phyloP scores from a whole-genome alignment of 2,329 filamentous ascomycete species.

The Talaromyces amestolkiae region DNA sequence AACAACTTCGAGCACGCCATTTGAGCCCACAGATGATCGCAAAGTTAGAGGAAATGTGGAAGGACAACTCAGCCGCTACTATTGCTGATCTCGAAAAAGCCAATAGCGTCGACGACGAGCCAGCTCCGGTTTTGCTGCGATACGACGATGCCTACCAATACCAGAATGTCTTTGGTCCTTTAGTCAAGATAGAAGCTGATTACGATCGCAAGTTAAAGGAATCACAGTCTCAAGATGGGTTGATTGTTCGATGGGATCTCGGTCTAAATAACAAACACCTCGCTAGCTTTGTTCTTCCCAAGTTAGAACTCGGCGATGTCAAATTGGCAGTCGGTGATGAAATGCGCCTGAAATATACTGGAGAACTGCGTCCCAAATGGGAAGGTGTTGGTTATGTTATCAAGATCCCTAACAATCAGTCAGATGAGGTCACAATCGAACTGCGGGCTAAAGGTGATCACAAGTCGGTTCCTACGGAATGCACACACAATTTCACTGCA shows the following conservation, averaged over 20 bases:
- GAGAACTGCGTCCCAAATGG: conserved; percentile 87
- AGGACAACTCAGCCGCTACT: conserved; percentile 85
- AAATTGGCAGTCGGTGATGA: conserved; percentile 97
- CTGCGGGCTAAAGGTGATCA: conserved; percentile 91
- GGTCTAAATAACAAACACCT: conserved; percentile 97
- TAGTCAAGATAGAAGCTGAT: conserved; percentile 98
- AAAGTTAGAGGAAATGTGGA: conserved; percentile 97
- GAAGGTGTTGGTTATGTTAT: conserved; percentile 98
- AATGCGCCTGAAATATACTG: conserved; percentile 95
- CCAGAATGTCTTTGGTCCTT: conserved; percentile 94
- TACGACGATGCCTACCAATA: conserved; percentile 99
- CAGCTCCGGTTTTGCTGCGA: conserved; percentile 82
- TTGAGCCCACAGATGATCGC: conserved; percentile 92
- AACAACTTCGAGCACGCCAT: conserved; percentile 92
- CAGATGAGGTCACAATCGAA: conserved; percentile 94
- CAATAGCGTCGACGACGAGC: conserved; percentile 89
- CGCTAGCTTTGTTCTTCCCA: conserved; percentile 91
- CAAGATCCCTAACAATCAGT: conserved; percentile 99
- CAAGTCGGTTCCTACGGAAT: conserved; percentile 92
- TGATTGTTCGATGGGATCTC: conserved; percentile 90
- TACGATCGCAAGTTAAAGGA: conserved; percentile 99
- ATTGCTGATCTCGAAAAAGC: conserved; percentile 89
- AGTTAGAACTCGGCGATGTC: conserved; percentile 95
- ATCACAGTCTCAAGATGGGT: conserved; percentile 92
- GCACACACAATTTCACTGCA: conserved; percentile 95